phyloP scores from a whole-genome alignment of 2,329 filamentous ascomycete species.

The Clonostachys byssicola region DNA sequence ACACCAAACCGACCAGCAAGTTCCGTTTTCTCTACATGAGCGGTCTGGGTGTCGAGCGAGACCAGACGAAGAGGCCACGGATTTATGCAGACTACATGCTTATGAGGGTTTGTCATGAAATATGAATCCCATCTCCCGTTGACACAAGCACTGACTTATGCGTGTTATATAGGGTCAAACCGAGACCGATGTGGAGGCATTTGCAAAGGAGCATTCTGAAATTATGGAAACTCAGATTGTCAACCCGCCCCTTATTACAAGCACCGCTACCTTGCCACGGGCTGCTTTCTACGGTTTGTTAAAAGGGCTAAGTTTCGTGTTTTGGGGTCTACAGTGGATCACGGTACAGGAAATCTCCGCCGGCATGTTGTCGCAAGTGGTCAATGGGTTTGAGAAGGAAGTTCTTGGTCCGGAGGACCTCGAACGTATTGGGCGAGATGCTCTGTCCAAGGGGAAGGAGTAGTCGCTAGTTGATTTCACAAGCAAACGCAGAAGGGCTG shows the following conservation, averaged over 20 bases:
- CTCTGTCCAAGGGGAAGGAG: no score
- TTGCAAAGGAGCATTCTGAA: conserved; percentile 28
- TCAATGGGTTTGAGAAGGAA: conserved; percentile 41
- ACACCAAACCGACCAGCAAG: conserved; percentile 18
- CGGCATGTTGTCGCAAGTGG: conserved; percentile 35
- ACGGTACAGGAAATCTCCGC: conserved; percentile 29
- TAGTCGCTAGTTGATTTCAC: no score
- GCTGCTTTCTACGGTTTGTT: neutral
- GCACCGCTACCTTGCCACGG: neutral
- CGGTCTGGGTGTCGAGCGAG: conserved; percentile 27
- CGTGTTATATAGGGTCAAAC: conserved; percentile 33
- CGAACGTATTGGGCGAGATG: conserved; percentile 1
- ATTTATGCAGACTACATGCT: conserved; percentile 30
- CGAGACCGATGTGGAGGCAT: conserved; percentile 35
- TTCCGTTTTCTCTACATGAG: conserved; percentile 41
- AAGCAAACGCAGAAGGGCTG: no score
- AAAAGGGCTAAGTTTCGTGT: conserved; percentile 15
- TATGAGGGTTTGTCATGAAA: conserved; percentile 33
- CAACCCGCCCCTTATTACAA: conserved; percentile 36
- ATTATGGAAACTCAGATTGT: conserved; percentile 29
- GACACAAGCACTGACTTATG: conserved; percentile 14
- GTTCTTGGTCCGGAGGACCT: conserved; percentile 36
- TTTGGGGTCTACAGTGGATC: conserved; percentile 14
- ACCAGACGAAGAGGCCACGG: conserved; percentile 28
- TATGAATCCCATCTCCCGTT: conserved; percentile 37